Percentiles rank a stretch among this genome's conserved stretches.
Evolutionary conservation across 108 stramenopile species (phyloP).

Genomic region (Epithemia pelagica): DNA sequence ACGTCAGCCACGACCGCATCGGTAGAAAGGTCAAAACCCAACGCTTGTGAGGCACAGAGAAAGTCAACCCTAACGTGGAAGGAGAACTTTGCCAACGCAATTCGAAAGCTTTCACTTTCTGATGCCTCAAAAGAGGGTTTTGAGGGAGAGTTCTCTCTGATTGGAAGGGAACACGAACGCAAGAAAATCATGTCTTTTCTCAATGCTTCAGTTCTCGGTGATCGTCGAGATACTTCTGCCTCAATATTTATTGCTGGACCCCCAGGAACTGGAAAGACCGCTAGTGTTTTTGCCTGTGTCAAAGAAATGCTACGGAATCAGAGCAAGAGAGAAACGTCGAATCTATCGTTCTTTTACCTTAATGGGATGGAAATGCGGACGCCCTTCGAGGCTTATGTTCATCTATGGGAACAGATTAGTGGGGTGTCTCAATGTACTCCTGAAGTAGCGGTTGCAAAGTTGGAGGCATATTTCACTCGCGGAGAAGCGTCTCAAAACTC

Average conservation of each 20-base stretch:
- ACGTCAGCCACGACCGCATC: neutral
- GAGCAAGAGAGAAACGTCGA: neutral
- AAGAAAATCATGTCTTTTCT: constrained; percentile 55
- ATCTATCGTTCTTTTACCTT: constrained; percentile 43
- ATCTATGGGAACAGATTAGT: constrained; percentile 68
- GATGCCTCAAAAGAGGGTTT: constrained; percentile 63
- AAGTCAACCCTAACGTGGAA: constrained; percentile 23
- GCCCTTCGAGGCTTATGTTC: constrained; percentile 75
- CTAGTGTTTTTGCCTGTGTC: constrained; percentile 63
- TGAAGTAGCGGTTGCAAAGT: constrained; percentile 45
- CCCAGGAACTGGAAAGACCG: constrained; percentile 80
- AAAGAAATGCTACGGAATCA: constrained; percentile 47
- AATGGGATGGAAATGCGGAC: constrained; percentile 86
- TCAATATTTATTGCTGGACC: constrained; percentile 77
- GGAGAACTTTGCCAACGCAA: constrained; percentile 45
- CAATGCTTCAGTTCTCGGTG: constrained; percentile 41
- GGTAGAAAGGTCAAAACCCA: constrained; percentile 2
- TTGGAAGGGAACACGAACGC: constrained; percentile 64
- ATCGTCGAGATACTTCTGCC: constrained; percentile 13
- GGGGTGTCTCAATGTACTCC: constrained; percentile 36
- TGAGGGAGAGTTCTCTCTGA: constrained; percentile 31
- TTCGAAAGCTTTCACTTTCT: constrained; percentile 56
- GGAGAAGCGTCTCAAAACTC: constrained; percentile 1
- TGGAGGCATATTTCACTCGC: constrained; percentile 56
- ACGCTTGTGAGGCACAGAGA: constrained; percentile 5